Base-by-base conservation (phyloP, 805 yeast genomes). In the Yarrowia divulgata region DNA sequence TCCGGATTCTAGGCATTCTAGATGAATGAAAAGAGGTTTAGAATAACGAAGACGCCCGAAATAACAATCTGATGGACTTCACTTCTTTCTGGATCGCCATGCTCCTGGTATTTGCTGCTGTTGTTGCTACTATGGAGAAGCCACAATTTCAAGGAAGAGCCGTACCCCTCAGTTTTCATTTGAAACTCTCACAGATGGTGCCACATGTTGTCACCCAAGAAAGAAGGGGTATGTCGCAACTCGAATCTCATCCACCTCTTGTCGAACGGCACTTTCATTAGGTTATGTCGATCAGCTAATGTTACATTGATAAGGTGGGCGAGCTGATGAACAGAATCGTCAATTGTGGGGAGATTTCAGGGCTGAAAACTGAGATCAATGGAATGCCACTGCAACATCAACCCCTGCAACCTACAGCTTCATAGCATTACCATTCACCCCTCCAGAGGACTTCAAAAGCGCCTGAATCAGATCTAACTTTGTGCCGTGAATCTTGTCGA, bases 281-380 rank as follows among this genome's bases (percentile, higher is more conserved):
- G 14, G 45, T 54, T 54, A 18, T 19, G 60, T 4, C 45, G 60
- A 54, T 54, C 60, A 23, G 16, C 45, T 39, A 54, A 39, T 54
- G 60, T 54, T 54, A 39, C 60, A 54, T 54, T 23, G 60, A 54
- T 39, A 39, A 54, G 60, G 60, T 54, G 45, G 60, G 18, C 19
- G 32, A 16, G 60, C 14, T n/a, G 35, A n/a, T 3, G 0, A 10
- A 10, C 13, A 37, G 12, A 9, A 13, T 16, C 18, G 35, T 5
- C 58, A 52, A 35, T 52, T 35, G 18, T 10, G 19, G 52, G 16
- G 4, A 3, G 14, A 45, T 45, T 45, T 19, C 8, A 1, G 42
- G 3, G 1, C 10, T 12, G 13, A 13, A 10, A 39, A 39, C 13
- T 1, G 29, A 4, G 4, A 23, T 23, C 4, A 4, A 4, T 4